These are phyloP conservation scores for Globisporangium nunn DNA, from an alignment of 352 stramenopile genomes.

Conservation along the genomic window DNA sequence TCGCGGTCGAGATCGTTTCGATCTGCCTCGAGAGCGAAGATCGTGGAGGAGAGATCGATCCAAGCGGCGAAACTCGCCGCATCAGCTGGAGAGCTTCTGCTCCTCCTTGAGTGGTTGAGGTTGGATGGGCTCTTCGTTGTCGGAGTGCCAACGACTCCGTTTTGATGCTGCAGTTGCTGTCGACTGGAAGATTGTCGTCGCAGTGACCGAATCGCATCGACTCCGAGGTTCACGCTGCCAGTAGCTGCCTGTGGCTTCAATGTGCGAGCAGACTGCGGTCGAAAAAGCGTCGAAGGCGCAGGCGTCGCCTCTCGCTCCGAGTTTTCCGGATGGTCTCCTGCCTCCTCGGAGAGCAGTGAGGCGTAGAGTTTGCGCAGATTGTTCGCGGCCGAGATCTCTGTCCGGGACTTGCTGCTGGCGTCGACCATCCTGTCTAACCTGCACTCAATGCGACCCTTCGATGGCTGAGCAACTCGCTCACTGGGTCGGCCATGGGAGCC, in stretches of 20 bases:
- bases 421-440: background rate
- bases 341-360: slow-evolving; percentile 4
- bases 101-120: slow-evolving; percentile 1
- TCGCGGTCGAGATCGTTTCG: slow-evolving; percentile 16
- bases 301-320: background rate
- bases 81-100: background rate
- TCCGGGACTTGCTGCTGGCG: slow-evolving; percentile 11
- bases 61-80: slow-evolving; percentile 16
- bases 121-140: slow-evolving; percentile 5
- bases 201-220: slow-evolving; percentile 18
- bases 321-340: background rate
- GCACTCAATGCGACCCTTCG: too few relatives aligned
- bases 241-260: background rate
- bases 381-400: slow-evolving; percentile 24
- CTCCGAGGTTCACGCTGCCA: slow-evolving; percentile 2
- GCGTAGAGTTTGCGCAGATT: slow-evolving; percentile 25
- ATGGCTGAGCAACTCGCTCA: too few relatives aligned
- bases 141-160: background rate
- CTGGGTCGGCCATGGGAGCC: slow-evolving; percentile 21
- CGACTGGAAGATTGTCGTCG: slow-evolving; percentile 5
- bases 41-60: slow-evolving; percentile 16
- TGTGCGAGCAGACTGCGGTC: slow-evolving; percentile 12
- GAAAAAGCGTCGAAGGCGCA: background rate
- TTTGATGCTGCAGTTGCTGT: background rate
- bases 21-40: slow-evolving; percentile 9